phyloP scores from a whole-genome alignment of 108 stramenopile genomes.

The Cyclotella kingstonii region DNA sequence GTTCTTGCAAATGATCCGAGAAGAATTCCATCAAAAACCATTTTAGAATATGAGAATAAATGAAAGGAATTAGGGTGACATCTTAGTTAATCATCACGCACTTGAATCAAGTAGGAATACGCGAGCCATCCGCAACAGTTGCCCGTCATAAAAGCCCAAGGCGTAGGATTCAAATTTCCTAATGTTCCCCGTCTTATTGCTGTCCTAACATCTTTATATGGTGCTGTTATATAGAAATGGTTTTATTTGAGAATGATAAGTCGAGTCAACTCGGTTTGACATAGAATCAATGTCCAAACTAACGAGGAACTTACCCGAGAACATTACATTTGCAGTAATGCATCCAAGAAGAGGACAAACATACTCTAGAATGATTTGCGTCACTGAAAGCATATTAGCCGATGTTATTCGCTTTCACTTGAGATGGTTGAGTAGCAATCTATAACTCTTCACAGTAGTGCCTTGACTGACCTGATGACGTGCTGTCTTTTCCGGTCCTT shows the following conservation, averaged over 20 bases:
- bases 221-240: slow-evolving; percentile 32
- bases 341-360: slow-evolving; percentile 60
- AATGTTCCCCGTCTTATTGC: slow-evolving; percentile 52
- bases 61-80: not conserved
- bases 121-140: slow-evolving; percentile 74
- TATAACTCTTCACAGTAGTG: no score
- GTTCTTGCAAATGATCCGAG: slow-evolving; percentile 29
- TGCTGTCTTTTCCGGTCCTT: no score
- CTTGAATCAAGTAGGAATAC: slow-evolving; percentile 55
- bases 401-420: no score
- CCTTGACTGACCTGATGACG: no score
- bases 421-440: no score
- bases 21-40: slow-evolving; percentile 49
- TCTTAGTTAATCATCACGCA: not conserved
- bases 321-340: slow-evolving; percentile 63
- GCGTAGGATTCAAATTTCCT: slow-evolving; percentile 74
- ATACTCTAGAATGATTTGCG: slow-evolving; percentile 63
- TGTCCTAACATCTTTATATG: slow-evolving; percentile 45
- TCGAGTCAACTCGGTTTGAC: not conserved
- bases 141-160: slow-evolving; percentile 80
- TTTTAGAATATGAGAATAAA: not conserved
- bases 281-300: not conserved
- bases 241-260: not conserved
- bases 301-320: slow-evolving; percentile 23
- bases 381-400: slow-evolving; percentile 22